These are phyloP conservation scores for Aureobasidium melanogenum DNA, from an alignment of 2,329 filamentous ascomycete species.

Conservation along the genomic window DNA sequence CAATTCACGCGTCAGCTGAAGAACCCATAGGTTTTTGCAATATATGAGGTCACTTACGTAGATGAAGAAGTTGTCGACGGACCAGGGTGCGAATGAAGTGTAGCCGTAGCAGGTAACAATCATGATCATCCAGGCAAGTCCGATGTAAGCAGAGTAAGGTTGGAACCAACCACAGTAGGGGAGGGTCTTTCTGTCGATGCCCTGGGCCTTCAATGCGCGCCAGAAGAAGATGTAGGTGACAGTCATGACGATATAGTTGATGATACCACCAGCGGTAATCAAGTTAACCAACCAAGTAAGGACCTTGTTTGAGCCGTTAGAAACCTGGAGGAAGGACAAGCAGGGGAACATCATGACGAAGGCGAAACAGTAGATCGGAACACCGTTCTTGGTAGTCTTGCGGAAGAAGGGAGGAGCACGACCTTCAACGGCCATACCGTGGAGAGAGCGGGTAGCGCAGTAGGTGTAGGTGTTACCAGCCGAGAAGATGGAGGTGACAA, in stretches of 20 bases:
- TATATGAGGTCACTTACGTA: constrained; percentile 22
- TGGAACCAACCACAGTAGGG: constrained; percentile 50
- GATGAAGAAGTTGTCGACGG: constrained; percentile 35
- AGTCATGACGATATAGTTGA: constrained; percentile 55
- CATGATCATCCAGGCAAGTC: constrained; percentile 22
- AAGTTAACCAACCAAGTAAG: constrained; percentile 38
- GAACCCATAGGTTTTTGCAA: not conserved
- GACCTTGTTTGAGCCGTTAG: constrained; percentile 18
- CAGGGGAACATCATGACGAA: constrained; percentile 30
- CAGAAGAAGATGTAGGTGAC: constrained; percentile 53
- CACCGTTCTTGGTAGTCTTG: constrained; percentile 50
- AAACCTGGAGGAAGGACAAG: constrained; percentile 22
- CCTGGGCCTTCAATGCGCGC: constrained; percentile 43
- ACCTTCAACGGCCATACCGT: constrained; percentile 44
- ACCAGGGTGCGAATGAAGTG: constrained; percentile 39
- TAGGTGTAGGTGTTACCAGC: constrained; percentile 50
- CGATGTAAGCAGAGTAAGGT: constrained; percentile 46
- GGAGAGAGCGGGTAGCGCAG: constrained; percentile 44
- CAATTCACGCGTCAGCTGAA: too few relatives aligned
- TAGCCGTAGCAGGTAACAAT: constrained; percentile 48
- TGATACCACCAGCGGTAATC: constrained; percentile 46
- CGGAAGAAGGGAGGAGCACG: constrained; percentile 45
- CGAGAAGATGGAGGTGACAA: constrained; percentile 47
- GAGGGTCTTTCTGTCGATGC: constrained; percentile 42
- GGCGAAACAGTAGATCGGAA: constrained; percentile 48